Evolutionary conservation across 352 stramenopile species (phyloP).

Genomic region (Pythium insidiosum): DNA sequence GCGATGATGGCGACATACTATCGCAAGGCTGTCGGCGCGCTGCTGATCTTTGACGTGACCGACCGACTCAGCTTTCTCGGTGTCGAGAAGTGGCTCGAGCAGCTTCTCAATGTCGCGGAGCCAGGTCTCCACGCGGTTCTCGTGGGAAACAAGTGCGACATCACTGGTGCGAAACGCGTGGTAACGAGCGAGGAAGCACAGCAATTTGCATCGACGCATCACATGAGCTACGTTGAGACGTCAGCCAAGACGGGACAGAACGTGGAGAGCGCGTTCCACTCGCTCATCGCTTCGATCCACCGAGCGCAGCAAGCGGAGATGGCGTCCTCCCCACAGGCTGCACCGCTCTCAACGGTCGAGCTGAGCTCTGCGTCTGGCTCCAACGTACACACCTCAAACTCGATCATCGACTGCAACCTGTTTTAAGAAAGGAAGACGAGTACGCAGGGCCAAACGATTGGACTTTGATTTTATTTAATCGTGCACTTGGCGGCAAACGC

Average conservation of each 20-base stretch:
- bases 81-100: slow-evolving; percentile 62
- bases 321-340: slow-evolving; percentile 1
- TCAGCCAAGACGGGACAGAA: slow-evolving; percentile 69
- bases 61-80: slow-evolving; percentile 43
- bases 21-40: slow-evolving; percentile 61
- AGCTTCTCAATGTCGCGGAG: slow-evolving; percentile 66
- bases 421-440: no score
- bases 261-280: slow-evolving; percentile 49
- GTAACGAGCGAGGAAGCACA: slow-evolving; percentile 55
- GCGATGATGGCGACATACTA: slow-evolving; percentile 89
- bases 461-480: no score
- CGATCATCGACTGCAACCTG: no score
- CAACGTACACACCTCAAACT: no score
- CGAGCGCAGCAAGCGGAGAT: slow-evolving; percentile 29
- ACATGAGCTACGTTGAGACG: slow-evolving; percentile 80
- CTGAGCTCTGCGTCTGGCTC: slow-evolving; percentile 17
- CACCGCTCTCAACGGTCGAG: slow-evolving; percentile 22
- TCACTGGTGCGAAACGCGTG: slow-evolving; percentile 25
- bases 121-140: slow-evolving; percentile 58
- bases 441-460: no score
- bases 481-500: slow-evolving; percentile 26
- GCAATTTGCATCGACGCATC: slow-evolving; percentile 49
- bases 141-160: slow-evolving; percentile 72
- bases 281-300: slow-evolving; percentile 47
- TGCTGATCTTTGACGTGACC: slow-evolving; percentile 76